These are phyloP conservation scores for Allium sativum DNA, from an alignment of 106 monocot species.

Conservation along the genomic window DNA sequence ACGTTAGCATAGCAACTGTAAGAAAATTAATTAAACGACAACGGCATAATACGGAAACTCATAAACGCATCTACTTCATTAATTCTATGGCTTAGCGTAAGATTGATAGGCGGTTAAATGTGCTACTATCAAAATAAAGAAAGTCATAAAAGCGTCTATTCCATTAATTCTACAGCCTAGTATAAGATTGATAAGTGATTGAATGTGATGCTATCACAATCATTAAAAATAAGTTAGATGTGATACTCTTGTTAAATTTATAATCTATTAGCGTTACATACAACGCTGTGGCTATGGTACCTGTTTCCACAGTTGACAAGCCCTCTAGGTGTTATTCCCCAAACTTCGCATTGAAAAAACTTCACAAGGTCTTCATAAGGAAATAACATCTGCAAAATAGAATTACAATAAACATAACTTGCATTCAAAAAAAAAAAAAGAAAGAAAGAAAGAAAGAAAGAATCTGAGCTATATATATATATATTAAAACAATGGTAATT, in stretches of 20 bases:
- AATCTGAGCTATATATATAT: background rate
- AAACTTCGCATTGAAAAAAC: constrained; percentile 68
- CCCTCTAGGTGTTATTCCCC: constrained; percentile 69
- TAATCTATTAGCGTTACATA: too few relatives aligned
- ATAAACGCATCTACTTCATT: too few relatives aligned
- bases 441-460: background rate
- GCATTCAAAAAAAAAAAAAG: background rate
- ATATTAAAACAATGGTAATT: too few relatives aligned
- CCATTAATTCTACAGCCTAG: too few relatives aligned
- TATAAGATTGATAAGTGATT: too few relatives aligned
- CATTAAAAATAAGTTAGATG: too few relatives aligned
- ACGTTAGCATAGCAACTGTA: constrained; percentile 96
- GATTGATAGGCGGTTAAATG: too few relatives aligned
- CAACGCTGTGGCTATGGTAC: constrained; percentile 14
- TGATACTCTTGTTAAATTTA: too few relatives aligned
- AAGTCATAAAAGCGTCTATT: too few relatives aligned
- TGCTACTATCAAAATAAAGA: too few relatives aligned
- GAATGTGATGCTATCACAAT: too few relatives aligned
- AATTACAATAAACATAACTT: constrained; percentile 13
- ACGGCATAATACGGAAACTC: background rate
- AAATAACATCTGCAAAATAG: constrained; percentile 13
- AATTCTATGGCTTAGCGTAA: too few relatives aligned
- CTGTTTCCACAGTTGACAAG: constrained; percentile 96
- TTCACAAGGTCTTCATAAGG: constrained; percentile 64
- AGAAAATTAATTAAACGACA: constrained; percentile 2